Base-by-base conservation (phyloP, 768 basidiomycete genomes). In the Suillus cothurnatus region DNA sequence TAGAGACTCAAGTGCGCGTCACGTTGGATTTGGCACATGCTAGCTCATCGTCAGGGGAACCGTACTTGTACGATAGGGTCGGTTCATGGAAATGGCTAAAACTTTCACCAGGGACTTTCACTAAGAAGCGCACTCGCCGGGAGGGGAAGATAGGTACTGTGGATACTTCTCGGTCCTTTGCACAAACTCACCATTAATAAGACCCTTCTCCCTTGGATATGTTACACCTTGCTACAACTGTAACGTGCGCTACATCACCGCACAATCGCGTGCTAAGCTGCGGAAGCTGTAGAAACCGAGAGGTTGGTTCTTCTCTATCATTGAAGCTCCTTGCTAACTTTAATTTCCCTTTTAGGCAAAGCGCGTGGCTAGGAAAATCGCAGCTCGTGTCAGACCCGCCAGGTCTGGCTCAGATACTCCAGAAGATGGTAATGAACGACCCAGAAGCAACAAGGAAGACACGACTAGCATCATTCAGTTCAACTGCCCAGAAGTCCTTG, bases 1-100 rank as follows among this genome's bases (percentile, higher is more conserved):
- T 97, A n/a, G 95, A 97, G 76, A 97, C 95, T 3, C 95, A 97
- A 81, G 89, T 97, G 58, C 88, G 94, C 72, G 86, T 96, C 47
- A 86, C 89, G 4, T 81, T 97, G 45, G 91, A 94, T 72, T 81
- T 94, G 58, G 90, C 90, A 6, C 86, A 90, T 70, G 81, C 88
- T 28, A 88, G 83, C 70, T 74, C 80, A 6, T 85, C 88, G 6
- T 82, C 85, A 2, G 81, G 82, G 9, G 86, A 91, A 67, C 85
- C 85, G 7, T 75, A 77, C 71, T 87, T 85, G 68, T 93, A 93
- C 69, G 89, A 92, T 70, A 86, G 88, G 45, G 86, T 97, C 19
- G 94, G 93, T n/a, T 90, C 88, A 6, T 97, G 94, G 93, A 92
- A 90, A 73, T 94, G 92, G 88, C 77, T 97, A 34, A 86, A 87